Base-by-base conservation (phyloP, 352 stramenopile genomes). In the Phytophthora pinifolia region DNA sequence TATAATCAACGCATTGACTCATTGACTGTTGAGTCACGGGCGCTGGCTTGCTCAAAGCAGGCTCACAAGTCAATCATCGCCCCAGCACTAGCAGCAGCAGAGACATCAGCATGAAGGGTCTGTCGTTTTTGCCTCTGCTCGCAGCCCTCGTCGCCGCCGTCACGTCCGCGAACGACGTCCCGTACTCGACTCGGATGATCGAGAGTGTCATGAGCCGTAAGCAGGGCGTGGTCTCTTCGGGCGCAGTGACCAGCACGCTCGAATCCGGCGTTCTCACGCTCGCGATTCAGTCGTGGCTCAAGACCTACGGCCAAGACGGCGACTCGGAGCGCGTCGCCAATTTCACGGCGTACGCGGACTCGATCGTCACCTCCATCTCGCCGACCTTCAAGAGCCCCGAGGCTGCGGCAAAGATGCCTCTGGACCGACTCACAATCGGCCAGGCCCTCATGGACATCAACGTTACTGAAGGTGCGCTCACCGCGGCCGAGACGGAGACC, bases 101-200 rank as follows among this genome's bases (percentile, higher is more conserved):
- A 9, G 15, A 10, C 15, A 46, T 8, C 36, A 42, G 6, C 43
- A 67, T 67, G 59, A 57, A 15, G 45, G 56, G n/a, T 14, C 58
- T 62, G 20, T 27, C 54, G 51, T 13, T 27, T 6, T 37, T 67
- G 29, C 45, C 38, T 4, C 13, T 62, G 38, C 34, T 65, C 32
- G 58, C 43, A 32, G 45, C 37, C 33, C 38, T 37, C 38, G 10
- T 62, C 1, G 38, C 34, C 9, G 45, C 51, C 12, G 45, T 45
- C 45, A 41, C 52, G 18, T 32, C 42, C 15, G 52, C 58, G 13
- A 4, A n/a, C 20, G 52, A 58, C 27, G n/a, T 58, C 27, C 51
- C 53, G 33, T 67, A 67, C 18, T 69, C 60, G 37, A 69, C 60
- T 10, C 47, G 36, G 7, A 69, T 69, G 60, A 62, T 69, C 48